Base-by-base conservation (phyloP, 1,284 basidiomycete species). In the Rhodotorula mucilaginosa region DNA sequence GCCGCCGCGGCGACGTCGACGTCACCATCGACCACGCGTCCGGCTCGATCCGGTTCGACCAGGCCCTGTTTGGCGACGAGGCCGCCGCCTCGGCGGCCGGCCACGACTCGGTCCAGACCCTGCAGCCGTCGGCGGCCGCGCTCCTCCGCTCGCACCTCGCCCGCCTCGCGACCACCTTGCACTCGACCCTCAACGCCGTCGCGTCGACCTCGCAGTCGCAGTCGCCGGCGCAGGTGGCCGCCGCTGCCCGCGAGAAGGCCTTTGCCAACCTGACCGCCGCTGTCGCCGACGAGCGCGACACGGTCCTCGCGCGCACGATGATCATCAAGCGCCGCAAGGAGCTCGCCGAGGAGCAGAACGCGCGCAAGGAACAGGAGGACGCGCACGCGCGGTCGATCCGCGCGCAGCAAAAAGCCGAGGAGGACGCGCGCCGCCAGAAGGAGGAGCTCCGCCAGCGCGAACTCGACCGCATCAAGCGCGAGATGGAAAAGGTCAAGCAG, bases 301-400 rank as follows among this genome's bases (percentile, higher is more conserved):
- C 88, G 1, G 82, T 92, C 62, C 86, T 88, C 65, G 82, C 93
- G 59, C 88, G 91, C 49, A 86, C 91, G 56, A 89, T 92, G 13
- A 86, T 98, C 74, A 88, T 97, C 29, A 91, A 91, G 21, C 88
- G 92, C 56, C 87, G 96, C 64, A 87, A 93, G 71, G 93, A 97
- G 84, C 85, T 97, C 62, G 84, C 93, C 68, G 89, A 89, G 71
- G 94, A 98, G 84, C 85, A 96, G 72, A 87, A 87, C 57, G 89
- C 89, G 26, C 86, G 92, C 76, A 91, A 91, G 81, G 93, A 96
- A 84, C 92, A 92, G 82, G 94, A 97, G 80, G 93, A 95, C 80
- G 89, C 90, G 2, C 87, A 88, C 65, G 85, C 89, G 61, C 87
- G 90, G 61, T 91, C 91, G 0, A 91, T 96, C 82, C 82, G 87